Evolutionary conservation across 1,284 basidiomycete species (phyloP), one percentile per base, ranked within the genome.

Genomic region (Moesziomyces sp.): DNA sequence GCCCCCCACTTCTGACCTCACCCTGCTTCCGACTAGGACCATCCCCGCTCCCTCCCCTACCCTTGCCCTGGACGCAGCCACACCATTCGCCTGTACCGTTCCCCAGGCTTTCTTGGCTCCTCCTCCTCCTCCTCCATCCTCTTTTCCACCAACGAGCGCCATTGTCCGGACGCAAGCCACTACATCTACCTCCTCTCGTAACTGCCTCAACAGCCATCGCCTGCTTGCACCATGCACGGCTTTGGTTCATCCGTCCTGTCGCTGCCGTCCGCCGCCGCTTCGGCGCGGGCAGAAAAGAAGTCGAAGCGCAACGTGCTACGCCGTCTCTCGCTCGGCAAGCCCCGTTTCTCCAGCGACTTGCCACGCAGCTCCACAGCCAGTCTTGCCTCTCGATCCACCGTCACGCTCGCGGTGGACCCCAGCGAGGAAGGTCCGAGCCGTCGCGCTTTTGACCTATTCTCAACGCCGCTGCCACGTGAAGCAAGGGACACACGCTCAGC

Each of bases 261-360:
- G 30, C 66, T 58, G 13, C 58, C 53, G 16, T 28, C 30, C 1
- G 9, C 23, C 24, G 50, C 43, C n/a, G 38, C 16, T 18, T 40
- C 38, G 38, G 16, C 14, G 38, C 13, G 38, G 16, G 16, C 38
- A 2, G 51, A 45, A n/a, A 54, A 54, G 16, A 58, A 58, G 18
- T 16, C 56, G n/a, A 58, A 58, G 21, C 38, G 34, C 28, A 59
- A 24, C 45, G n/a, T 69, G 21, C 19, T 62, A 9, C 56, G 45
- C 8, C 59, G 66, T n/a, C 48, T 69, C 24, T 58, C 59, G 3
- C 55, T 69, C 6, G 52, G 58, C 16, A 54, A 48, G 16, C 16
- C 58, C 8, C 60, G 52, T 19, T 24, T 52, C 3, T 30, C 52
- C 3, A 58, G 38, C 24, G 19, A 48, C 10, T 8, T 30, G 9